Evolutionary conservation across 1,284 basidiomycete species (phyloP), one percentile per base, ranked within the genome.

Genomic region (Melampsora larici-populina): DNA sequence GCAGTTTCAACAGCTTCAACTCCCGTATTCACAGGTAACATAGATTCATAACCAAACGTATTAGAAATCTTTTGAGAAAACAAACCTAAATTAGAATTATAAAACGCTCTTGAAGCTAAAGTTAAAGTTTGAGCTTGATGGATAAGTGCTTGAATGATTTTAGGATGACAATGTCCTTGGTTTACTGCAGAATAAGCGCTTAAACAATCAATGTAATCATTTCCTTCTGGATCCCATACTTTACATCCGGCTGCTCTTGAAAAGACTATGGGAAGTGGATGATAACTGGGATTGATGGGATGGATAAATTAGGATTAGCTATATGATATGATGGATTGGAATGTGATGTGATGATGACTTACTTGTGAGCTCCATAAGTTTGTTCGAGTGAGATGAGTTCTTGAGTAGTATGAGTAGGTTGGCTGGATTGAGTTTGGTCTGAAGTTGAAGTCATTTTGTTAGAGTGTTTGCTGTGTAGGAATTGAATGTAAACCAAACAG

Each of bases 11-110:
- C 96, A 9, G 96, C 96, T 84, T 99, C 96, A 1, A 94, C 95
- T 62, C 96, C 96, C 0, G 96, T 99, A 87, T 99, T 99, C 94
- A 99, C 97, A 29, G 96, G 96, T n/a, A 99, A 87, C 13, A 98
- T 93, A 90, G 95, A 95, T 66, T 93, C 92, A 83, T 92, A 96
- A 18, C 90, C 90, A 82, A 95, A 93, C 85, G 93, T 88, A 81
- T 89, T 85, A 17, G 92, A 95, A 77, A 97, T 86, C 84, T 90
- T 89, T 85, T 93, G 88, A 1, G 94, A 93, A 84, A 96, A 99
- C 29, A 87, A 88, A 0, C 93, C 94, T 81, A 99, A 93, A 78
- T 91, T 87, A 63, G 90, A 91, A 83, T 97, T 97, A 87, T 98
- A 94, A 87, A 99, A 99, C 0, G 96, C 96, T 78, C 96, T 89